A percentile compares a stretch with the other conserved stretches of the same genome.
Evolutionary conservation across 2,329 filamentous ascomycete genomes (phyloP).

Genomic region (Cordyceps cateniannulata): DNA sequence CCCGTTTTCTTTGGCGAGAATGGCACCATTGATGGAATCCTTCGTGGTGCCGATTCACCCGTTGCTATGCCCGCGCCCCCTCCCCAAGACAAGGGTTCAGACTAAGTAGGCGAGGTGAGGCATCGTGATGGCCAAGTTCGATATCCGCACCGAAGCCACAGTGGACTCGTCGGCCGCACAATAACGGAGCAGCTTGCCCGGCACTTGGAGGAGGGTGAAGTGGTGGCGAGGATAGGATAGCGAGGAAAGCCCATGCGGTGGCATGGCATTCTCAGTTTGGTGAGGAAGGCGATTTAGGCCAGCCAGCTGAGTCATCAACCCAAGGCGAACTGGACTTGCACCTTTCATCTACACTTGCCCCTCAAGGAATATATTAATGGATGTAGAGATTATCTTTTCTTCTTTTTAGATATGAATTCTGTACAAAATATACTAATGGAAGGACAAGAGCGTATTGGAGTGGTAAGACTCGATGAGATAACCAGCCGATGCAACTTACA

Average conservation of each 20-base stretch:
- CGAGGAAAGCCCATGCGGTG: not conserved
- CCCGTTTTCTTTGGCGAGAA: not conserved
- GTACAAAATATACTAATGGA: no score
- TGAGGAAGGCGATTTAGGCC: not conserved
- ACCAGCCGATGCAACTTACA: no score
- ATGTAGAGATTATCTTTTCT: not conserved
- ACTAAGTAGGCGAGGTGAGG: no score
- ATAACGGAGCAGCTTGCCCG: not conserved
- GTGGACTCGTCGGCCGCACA: not conserved
- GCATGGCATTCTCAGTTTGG: not conserved
- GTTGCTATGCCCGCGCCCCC: not conserved
- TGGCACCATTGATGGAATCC: not conserved
- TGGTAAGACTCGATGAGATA: not conserved
- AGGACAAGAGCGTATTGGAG: no score
- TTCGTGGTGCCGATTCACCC: slow-evolving; percentile 8
- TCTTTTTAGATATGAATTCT: no score
- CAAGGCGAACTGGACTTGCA: not conserved
- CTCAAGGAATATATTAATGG: not conserved
- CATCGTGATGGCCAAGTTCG: not conserved
- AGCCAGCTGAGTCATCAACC: slow-evolving; percentile 5
- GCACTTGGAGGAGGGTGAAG: not conserved
- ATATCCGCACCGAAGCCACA: not conserved
- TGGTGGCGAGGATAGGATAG: not conserved
- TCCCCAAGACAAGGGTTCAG: not conserved
- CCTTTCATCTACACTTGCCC: slow-evolving; percentile 4